Percentiles rank a stretch among this genome's conserved stretches.
phyloP scores from a whole-genome alignment of 768 basidiomycete species.

The Psilocybe cyanescens region DNA sequence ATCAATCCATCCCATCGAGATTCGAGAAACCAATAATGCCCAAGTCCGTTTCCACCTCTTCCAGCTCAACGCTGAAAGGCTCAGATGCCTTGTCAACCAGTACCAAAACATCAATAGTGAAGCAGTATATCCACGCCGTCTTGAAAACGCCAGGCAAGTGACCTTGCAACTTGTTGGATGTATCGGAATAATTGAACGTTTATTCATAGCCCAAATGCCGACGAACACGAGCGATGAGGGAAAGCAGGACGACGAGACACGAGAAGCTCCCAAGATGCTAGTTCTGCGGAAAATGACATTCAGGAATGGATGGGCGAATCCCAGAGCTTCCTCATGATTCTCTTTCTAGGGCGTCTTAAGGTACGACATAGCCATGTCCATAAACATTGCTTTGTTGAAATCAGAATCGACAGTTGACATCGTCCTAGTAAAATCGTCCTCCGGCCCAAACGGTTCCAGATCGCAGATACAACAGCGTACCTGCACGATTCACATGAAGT shows the following conservation, averaged over 20 bases:
- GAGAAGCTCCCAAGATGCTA: neutral
- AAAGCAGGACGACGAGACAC: too few relatives aligned
- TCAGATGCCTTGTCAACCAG: neutral
- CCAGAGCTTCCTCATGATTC: neutral
- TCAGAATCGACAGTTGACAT: neutral
- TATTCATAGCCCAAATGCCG: too few relatives aligned
- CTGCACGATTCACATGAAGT: constrained; percentile 70
- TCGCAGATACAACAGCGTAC: neutral
- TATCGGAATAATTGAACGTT: too few relatives aligned
- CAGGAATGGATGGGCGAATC: neutral
- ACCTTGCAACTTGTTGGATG: neutral
- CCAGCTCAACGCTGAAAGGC: neutral
- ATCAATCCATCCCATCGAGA: too few relatives aligned
- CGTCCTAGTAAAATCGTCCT: neutral
- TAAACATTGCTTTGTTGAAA: too few relatives aligned
- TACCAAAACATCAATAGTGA: neutral
- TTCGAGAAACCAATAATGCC: too few relatives aligned
- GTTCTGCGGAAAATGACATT: neutral
- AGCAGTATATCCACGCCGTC: neutral
- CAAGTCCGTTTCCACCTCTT: neutral
- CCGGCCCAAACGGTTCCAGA: neutral
- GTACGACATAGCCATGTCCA: too few relatives aligned
- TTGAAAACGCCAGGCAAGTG: neutral
- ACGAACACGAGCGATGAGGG: too few relatives aligned
- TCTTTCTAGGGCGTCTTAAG: too few relatives aligned